Percentiles rank a stretch among this genome's conserved stretches.
These are phyloP conservation scores for Acorus gramineus DNA, from an alignment of 106 monocot genomes.

Conservation along the genomic window DNA sequence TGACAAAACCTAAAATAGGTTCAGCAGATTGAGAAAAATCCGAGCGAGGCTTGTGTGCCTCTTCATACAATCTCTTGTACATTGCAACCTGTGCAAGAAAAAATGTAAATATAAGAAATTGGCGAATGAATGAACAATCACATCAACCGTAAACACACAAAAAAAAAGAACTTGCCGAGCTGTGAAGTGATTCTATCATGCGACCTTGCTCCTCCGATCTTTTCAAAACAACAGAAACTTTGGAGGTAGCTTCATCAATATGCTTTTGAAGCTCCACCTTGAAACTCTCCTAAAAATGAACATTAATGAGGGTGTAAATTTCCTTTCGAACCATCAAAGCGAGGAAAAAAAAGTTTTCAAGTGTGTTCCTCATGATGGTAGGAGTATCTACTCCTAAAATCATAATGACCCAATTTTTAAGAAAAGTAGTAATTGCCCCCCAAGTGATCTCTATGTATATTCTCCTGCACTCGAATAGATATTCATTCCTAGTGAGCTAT, in stretches of 20 bases:
- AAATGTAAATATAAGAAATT: too few relatives aligned
- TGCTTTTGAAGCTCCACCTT: constrained; percentile 56
- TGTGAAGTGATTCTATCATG: constrained; percentile 95
- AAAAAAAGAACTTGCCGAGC: constrained; percentile 41
- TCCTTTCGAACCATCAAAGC: background rate
- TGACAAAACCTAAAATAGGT: constrained; percentile 28
- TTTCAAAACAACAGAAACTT: constrained; percentile 73
- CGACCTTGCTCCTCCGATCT: constrained; percentile 79
- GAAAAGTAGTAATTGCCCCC: too few relatives aligned
- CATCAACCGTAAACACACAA: background rate
- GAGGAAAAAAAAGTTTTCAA: background rate
- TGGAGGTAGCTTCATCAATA: constrained; percentile 46
- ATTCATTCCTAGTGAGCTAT: too few relatives aligned
- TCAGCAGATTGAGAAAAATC: constrained; percentile 14
- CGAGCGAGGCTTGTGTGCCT: constrained; percentile 42
- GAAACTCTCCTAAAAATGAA: constrained; percentile 51
- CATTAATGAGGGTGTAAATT: background rate
- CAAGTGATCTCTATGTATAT: too few relatives aligned
- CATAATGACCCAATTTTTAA: too few relatives aligned
- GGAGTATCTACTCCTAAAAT: too few relatives aligned
- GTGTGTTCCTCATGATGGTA: too few relatives aligned
- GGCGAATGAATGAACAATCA: too few relatives aligned
- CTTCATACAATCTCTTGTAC: constrained; percentile 92
- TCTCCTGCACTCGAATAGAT: too few relatives aligned
- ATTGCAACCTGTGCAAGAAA: constrained; percentile 61